Evolutionary conservation across 2,329 filamentous ascomycete species (phyloP), one percentile per base, ranked within the genome.

Genomic region (Clonostachys chloroleuca): DNA sequence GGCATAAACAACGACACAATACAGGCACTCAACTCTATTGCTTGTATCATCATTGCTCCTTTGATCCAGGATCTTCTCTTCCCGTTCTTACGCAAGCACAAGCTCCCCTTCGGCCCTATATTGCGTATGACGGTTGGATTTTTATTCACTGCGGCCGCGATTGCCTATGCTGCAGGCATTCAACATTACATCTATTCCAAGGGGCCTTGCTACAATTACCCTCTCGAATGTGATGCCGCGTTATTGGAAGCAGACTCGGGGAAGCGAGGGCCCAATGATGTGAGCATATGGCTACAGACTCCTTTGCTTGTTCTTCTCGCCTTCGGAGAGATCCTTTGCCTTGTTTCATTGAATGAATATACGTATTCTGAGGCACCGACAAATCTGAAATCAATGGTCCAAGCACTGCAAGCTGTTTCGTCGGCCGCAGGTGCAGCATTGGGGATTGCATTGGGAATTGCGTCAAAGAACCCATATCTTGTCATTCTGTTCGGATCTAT

Each of bases 331-430:
- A 81, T 84, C 48, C 78, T 84, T 56, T 78, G 79, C 40, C 83
- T 79, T 12, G 81, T 88, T 50, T 86, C 84, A 2, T 80, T 80
- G 50, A 74, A 86, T 12, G 85, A 89, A 60, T 88, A 88, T 54
- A 85, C 84, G 14, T 89, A 83, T 65, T 86, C 83, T 56, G 87
- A 88, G 64, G 85, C 85, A 0, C 85, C 85, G 3, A 43, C n/a
- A 16, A 33, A 30, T n/a, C 13, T 43, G 41, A 43, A 33, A 30
- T 16, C 18, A n/a, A 18, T 43, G 17, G 41, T 43, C 20, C 41
- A 43, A 30, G 41, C 41, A n/a, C n/a, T 33, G 12, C n/a, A n/a
- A 17, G 18, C 24, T 47, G 70, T 84, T 51, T 83, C 78, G 34
- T 77, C 69, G 40, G 81, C 80, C 4, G 70, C 80, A 39, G 79